Base-by-base conservation (phyloP, 768 basidiomycete species). In the Tricholoma saponaceum region DNA sequence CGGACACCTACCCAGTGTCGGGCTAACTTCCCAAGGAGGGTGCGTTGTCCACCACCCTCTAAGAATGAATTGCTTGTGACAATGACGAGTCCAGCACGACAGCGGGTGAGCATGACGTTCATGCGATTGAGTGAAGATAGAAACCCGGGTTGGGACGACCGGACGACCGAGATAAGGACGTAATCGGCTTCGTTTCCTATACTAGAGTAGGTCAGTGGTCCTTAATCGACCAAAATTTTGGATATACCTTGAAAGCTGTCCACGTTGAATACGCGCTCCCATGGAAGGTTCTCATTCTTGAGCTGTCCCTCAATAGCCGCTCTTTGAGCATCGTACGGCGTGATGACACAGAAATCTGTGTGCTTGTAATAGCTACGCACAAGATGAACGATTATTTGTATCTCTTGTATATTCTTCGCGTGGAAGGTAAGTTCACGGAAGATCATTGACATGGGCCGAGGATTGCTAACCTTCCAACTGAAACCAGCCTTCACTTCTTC, bases 21-120 rank as follows among this genome's bases (percentile, higher is more conserved):
- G 53, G 76, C 74, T 68, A 67, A 61, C 32, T 33, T 41, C 6
- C 81, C 82, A 16, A 84, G 71, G 2, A 84, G 71, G 1, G 79
- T 82, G 5, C 63, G 16, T 10, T 56, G 57, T 4, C 74, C 79
- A 12, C 65, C 65, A 2, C 57, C 55, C 22, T 46, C 39, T 5
- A 83, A 58, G 61, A 85, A 84, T 1, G 30, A 47, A 7, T 74
- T 73, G 58, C 71, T 75, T 0, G 81, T 73, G 20, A 82, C 76
- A 44, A 85, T 67, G 16, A 82, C 69, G 66, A 83, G 77, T 0
- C 79, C 82, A 41, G 62, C 67, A 51, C 69, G 64, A 62, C 79
- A 82, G 20, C 83, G 69, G 10, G 83, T 76, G 6, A 83, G 71
- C 73, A 82, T 72, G 51, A 84, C 83, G 59, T 84, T 84, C 69